Evolutionary conservation across 176 grass and related monocot genomes (phyloP).

Genomic region (Saccharum officinarum): DNA sequence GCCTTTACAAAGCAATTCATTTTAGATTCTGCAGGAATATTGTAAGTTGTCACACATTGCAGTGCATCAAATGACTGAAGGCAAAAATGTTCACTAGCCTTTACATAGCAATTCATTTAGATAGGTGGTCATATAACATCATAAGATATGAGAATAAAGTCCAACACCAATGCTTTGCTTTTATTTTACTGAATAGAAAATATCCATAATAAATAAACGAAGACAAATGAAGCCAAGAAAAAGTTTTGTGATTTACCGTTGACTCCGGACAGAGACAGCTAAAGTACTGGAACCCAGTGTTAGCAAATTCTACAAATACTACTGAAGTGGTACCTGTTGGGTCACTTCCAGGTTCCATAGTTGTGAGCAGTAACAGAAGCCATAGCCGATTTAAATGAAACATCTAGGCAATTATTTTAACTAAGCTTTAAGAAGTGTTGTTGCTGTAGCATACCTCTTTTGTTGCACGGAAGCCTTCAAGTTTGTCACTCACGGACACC

Average conservation of each 20-base stretch:
- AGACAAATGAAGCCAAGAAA: neutral
- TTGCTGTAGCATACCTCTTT: slow-evolving; percentile 64
- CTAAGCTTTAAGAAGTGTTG: neutral
- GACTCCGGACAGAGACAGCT: neutral
- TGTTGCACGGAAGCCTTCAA: slow-evolving; percentile 89
- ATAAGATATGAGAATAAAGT: neutral
- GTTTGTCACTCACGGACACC: slow-evolving; percentile 93
- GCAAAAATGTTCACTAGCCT: neutral
- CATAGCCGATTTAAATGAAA: slow-evolving; percentile 4
- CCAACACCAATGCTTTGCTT: neutral
- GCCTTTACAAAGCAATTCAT: neutral
- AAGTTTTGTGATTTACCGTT: neutral
- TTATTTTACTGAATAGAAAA: slow-evolving; percentile 13
- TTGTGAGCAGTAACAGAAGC: neutral
- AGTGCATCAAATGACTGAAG: neutral
- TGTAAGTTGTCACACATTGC: slow-evolving; percentile 18
- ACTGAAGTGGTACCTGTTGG: neutral
- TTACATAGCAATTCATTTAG: neutral
- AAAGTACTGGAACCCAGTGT: neutral
- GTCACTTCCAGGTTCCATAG: neutral
- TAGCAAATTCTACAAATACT: slow-evolving; percentile 13
- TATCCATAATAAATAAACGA: neutral
- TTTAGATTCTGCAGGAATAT: slow-evolving; percentile 60
- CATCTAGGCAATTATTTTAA: neutral
- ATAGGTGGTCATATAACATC: neutral